Evolutionary conservation across 768 basidiomycete genomes (phyloP).

Genomic region (Lactarius psammicola): DNA sequence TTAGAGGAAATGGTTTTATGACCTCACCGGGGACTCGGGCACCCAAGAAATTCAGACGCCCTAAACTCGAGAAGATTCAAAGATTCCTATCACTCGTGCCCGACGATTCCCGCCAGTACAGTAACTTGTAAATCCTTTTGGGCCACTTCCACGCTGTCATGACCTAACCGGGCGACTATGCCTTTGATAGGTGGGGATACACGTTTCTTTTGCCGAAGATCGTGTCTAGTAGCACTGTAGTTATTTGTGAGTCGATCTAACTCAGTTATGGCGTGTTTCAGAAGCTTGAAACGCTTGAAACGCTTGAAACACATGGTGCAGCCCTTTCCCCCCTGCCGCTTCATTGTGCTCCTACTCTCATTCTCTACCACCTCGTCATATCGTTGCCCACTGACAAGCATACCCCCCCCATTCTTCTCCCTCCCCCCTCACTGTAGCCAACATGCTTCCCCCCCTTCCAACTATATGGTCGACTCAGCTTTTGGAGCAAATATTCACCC

Average conservation of each 20-base stretch:
- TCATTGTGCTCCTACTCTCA: neutral
- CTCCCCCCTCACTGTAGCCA: too few relatives aligned
- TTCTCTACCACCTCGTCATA: neutral
- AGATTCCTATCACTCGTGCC: too few relatives aligned
- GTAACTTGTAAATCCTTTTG: neutral
- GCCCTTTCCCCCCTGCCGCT: neutral
- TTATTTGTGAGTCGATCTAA: neutral
- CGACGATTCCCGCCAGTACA: neutral
- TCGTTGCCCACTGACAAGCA: neutral
- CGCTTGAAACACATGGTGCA: slow-evolving; percentile 10
- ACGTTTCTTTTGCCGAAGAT: neutral
- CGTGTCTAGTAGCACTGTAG: neutral
- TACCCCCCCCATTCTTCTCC: neutral
- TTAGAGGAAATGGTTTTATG: neutral
- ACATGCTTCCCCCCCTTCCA: neutral
- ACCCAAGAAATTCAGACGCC: neutral
- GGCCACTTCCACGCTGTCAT: neutral
- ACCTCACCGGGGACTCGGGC: neutral
- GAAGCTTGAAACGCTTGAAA: neutral
- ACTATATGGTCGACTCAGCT: neutral
- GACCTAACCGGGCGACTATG: neutral
- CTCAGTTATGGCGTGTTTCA: neutral
- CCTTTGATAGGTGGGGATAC: neutral
- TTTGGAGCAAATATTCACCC: slow-evolving; percentile 5
- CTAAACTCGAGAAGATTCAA: too few relatives aligned